A percentile compares a stretch with the other conserved stretches of the same genome.
Evolutionary conservation across 2,329 filamentous ascomycete species (phyloP).

Genomic region (Truncatella angustata): DNA sequence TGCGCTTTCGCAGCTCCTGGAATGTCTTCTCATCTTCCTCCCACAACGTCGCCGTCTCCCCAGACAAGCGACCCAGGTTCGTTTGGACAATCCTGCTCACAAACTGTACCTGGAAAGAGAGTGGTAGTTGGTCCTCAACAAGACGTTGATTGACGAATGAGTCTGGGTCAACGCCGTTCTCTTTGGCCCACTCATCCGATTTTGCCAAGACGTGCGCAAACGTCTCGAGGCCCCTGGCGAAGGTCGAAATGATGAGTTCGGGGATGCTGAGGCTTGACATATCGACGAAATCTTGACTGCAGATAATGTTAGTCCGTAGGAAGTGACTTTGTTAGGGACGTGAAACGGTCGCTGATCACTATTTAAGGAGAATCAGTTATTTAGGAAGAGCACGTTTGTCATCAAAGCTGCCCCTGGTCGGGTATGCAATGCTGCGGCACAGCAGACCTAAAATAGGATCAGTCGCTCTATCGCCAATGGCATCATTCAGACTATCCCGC

Average conservation of each 20-base stretch:
- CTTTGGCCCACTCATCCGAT: slow-evolving; percentile 27
- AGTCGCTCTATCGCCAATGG: too few species aligned
- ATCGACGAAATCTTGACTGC: too few species aligned
- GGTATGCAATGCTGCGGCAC: too few species aligned
- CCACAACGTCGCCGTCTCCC: neutral
- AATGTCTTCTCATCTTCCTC: slow-evolving; percentile 28
- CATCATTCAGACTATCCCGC: too few species aligned
- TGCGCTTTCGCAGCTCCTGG: slow-evolving; percentile 30
- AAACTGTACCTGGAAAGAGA: slow-evolving; percentile 17
- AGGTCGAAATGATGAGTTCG: neutral
- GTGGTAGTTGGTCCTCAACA: slow-evolving; percentile 38
- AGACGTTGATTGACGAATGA: slow-evolving; percentile 29
- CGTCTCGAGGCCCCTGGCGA: neutral
- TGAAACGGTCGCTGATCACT: too few species aligned
- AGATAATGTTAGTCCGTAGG: too few species aligned
- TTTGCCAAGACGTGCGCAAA: slow-evolving; percentile 30
- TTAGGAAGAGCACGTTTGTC: too few species aligned
- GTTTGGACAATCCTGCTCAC: neutral
- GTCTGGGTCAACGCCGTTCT: slow-evolving; percentile 12
- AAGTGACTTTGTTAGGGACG: too few species aligned
- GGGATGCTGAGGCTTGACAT: neutral
- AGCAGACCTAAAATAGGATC: too few species aligned
- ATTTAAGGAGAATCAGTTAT: too few species aligned
- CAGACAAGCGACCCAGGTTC: neutral
- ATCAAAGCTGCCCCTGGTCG: too few species aligned